A percentile compares a stretch with the other conserved stretches of the same genome.
phyloP scores from a whole-genome alignment of 106 monocot genomes.

The Phalaenopsis aphrodite region DNA sequence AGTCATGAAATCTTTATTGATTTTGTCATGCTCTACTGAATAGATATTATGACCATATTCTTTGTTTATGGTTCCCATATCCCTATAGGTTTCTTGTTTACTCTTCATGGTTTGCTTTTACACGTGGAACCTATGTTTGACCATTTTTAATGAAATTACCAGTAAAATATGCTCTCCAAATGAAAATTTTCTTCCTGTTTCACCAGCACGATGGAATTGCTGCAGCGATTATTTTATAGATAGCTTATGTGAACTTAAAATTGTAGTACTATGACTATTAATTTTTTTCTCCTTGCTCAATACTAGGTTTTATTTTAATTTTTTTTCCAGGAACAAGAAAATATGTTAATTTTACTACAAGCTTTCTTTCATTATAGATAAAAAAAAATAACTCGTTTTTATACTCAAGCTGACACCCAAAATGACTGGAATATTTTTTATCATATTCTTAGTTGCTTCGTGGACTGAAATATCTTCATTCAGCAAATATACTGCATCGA shows the following conservation, averaged over 20 bases:
- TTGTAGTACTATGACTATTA: neutral
- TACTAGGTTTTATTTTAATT: neutral
- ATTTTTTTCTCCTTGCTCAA: neutral
- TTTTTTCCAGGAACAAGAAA: neutral
- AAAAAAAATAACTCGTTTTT: neutral
- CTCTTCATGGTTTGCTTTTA: no score
- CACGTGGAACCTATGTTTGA: no score
- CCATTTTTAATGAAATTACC: neutral
- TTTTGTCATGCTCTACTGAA: no score
- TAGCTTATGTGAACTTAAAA: neutral
- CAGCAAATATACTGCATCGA: conserved; percentile 71
- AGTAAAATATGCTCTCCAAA: neutral
- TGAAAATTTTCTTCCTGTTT: neutral
- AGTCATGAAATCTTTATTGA: no score
- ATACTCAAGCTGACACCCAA: neutral
- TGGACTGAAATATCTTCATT: conserved; percentile 65
- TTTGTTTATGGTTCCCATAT: no score
- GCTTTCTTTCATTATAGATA: neutral
- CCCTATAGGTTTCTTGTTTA: no score
- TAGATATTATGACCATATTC: no score
- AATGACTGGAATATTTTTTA: neutral
- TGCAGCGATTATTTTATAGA: neutral
- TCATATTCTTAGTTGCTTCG: conserved; percentile 23
- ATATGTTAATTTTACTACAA: neutral
- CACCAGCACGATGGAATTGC: neutral